Evolutionary conservation across 768 basidiomycete species (phyloP), one percentile per base, ranked within the genome.

Genomic region (Chlorophyllum brunneum): DNA sequence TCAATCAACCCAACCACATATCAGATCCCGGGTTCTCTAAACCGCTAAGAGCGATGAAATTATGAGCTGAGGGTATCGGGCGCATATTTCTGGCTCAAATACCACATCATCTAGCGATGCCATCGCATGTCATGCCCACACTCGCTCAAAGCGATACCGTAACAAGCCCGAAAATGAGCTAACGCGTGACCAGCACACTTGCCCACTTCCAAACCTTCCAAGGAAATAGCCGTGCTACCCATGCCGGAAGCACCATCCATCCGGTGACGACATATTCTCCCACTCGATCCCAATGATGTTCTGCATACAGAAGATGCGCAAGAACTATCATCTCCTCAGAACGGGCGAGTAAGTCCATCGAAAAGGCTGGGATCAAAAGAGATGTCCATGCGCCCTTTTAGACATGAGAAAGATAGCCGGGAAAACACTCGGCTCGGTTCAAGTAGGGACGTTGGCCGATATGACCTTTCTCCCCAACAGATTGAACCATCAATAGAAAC

Each of bases 191-290:
- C 24, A 26, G n/a, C 13, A 37, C 15, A 37, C 18, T 36, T 22
- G 47, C 26, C 37, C n/a, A n/a, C n/a, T n/a, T n/a, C n/a, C n/a
- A n/a, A n/a, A n/a, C 23, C 36, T 38, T 20, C 47, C 23, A 27
- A 27, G 47, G 47, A 9, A 48, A 26, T 11, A 48, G 37, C 47
- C 36, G 47, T 9, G 22, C n/a, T n/a, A n/a, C 6, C 11, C 46
- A 36, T 48, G 46, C 37, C 31, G 37, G 23, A n/a, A n/a, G n/a
- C n/a, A n/a, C n/a, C n/a, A n/a, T n/a, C 46, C 27, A 48, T 23
- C 37, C 34, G 36, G 47, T 42, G 49, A 31, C 40, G 49, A 42
- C 49, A 42, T 34, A 29, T 33, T 33, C 45, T 49, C 11, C 13
- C 36, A 20, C 34, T n/a, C 36, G 49, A 51, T 51, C 29, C 20